phyloP scores from a whole-genome alignment of 179 eudicot species.

The Spinacia oleracea region DNA sequence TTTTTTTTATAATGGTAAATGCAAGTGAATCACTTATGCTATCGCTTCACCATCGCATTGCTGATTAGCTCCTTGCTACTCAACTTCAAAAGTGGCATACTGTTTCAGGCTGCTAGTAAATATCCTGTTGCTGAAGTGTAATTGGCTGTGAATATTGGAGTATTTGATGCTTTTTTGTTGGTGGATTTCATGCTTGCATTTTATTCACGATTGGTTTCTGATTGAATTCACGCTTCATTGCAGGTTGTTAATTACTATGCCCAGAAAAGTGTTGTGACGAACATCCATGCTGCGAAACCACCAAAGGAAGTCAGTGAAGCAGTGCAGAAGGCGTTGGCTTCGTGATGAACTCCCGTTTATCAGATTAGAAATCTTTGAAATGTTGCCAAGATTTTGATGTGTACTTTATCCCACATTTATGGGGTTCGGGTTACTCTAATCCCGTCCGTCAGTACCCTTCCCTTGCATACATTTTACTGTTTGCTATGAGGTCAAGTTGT shows the following conservation, averaged over 20 bases:
- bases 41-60: background rate
- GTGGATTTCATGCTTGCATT: background rate
- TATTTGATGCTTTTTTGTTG: background rate
- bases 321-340: constrained; percentile 70
- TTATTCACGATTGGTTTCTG: background rate
- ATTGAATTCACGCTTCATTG: background rate
- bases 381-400: constrained; percentile 31
- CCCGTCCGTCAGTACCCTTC: constrained; percentile 19
- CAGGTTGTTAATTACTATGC: constrained; percentile 84
- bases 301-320: constrained; percentile 69
- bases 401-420: constrained; percentile 17
- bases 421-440: constrained; percentile 24
- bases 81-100: background rate
- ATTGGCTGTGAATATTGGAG: too few relatives aligned
- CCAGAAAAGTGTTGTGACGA: constrained; percentile 61
- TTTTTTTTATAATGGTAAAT: too few relatives aligned
- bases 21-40: background rate
- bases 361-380: constrained; percentile 21
- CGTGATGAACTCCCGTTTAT: constrained; percentile 24
- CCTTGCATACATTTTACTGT: constrained; percentile 22
- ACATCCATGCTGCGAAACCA: constrained; percentile 83
- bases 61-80: background rate
- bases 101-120: background rate
- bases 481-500: constrained; percentile 22
- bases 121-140: too few relatives aligned